Percentiles rank a stretch among this genome's conserved stretches.
Evolutionary conservation across 495 filamentous ascomycete species (phyloP).

Genomic region (Tuber brumale): DNA sequence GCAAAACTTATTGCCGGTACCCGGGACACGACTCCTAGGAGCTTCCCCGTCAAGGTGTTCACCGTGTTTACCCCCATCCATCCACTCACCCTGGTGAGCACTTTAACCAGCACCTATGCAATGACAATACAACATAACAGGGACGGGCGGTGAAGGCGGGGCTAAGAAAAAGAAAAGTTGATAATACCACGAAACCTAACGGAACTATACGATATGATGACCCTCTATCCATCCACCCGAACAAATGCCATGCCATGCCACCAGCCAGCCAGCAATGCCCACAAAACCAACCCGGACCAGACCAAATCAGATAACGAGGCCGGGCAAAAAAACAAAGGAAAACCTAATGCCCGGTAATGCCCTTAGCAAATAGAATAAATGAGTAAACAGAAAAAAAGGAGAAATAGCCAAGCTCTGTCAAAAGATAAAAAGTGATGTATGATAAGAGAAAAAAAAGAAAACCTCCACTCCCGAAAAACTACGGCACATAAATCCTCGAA

Average conservation of each 20-base stretch:
- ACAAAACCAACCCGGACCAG: not conserved
- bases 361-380: not conserved
- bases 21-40: not conserved
- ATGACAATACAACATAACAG: no score
- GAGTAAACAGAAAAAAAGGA: not conserved
- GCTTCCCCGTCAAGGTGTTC: not conserved
- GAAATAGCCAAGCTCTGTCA: not conserved
- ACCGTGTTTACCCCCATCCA: not conserved
- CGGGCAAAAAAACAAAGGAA: not conserved
- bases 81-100: no score
- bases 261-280: not conserved
- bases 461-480: not conserved
- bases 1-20: not conserved
- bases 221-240: not conserved
- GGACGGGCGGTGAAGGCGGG: no score
- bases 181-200: not conserved
- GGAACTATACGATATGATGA: not conserved
- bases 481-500: slow-evolving; percentile 80
- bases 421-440: not conserved
- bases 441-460: not conserved
- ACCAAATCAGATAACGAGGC: not conserved
- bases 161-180: not conserved
- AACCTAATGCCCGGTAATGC: not conserved
- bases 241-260: not conserved
- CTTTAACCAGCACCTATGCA: no score